Evolutionary conservation across 257 asterid genomes (phyloP).

Genomic region (Nicotiana knightiana): DNA sequence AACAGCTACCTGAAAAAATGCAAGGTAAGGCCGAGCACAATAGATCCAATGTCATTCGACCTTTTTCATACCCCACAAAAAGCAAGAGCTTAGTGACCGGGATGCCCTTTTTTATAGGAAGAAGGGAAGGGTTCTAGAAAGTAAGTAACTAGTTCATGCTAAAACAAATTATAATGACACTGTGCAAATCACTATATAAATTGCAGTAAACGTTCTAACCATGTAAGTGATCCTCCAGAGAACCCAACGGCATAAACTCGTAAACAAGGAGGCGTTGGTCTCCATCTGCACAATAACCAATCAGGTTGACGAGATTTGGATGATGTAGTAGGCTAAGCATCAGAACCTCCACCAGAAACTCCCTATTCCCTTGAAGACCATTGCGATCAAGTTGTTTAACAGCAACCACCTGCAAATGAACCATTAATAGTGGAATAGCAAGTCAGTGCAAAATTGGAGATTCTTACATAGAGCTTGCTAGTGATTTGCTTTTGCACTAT

Average conservation of each 20-base stretch:
- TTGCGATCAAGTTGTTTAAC: constrained; percentile 93
- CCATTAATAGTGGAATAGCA: constrained; percentile 8
- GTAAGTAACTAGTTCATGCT: not conserved
- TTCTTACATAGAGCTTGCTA: not conserved
- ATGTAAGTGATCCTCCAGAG: constrained; percentile 96
- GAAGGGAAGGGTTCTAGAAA: not conserved
- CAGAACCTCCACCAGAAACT: constrained; percentile 95
- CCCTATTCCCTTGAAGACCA: constrained; percentile 94
- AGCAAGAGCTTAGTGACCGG: not conserved
- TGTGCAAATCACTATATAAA: not conserved
- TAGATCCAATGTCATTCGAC: not conserved
- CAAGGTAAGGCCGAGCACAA: not conserved
- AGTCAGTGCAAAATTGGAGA: not conserved
- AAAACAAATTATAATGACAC: not conserved
- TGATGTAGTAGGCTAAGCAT: constrained; percentile 98
- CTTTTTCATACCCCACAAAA: not conserved
- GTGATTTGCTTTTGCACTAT: not conserved
- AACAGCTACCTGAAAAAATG: not conserved
- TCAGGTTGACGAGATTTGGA: constrained; percentile 89
- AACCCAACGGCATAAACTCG: constrained; percentile 93
- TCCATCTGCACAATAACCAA: constrained; percentile 98
- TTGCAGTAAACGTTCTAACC: constrained; percentile 43
- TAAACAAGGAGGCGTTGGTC: constrained; percentile 97
- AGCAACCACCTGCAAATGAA: constrained; percentile 70
- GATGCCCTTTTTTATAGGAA: not conserved